phyloP scores from a whole-genome alignment of 148 eudicot species.

The Silene uniflora region DNA sequence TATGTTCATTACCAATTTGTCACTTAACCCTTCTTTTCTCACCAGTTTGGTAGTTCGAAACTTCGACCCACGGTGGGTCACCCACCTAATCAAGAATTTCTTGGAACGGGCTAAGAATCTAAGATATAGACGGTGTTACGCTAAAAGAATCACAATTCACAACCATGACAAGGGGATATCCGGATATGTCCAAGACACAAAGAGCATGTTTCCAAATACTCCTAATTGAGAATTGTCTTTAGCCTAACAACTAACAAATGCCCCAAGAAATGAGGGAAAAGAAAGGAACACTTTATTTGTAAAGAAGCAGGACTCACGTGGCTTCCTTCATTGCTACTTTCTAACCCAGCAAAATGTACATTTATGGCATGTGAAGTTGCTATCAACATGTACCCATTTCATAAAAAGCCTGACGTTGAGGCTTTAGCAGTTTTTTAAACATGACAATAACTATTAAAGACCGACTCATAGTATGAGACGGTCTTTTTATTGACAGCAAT shows the following conservation, averaged over 20 bases:
- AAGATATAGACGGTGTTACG: background rate
- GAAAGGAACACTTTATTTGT: background rate
- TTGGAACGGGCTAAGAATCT: background rate
- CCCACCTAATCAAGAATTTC: background rate
- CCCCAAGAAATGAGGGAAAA: slow-evolving; percentile 16
- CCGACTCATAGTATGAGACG: no score
- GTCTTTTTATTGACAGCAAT: no score
- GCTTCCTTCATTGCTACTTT: slow-evolving; percentile 16
- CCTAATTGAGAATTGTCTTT: background rate
- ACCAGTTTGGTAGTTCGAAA: background rate
- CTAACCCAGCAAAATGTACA: slow-evolving; percentile 20
- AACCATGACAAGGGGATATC: background rate
- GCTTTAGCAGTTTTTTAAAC: background rate
- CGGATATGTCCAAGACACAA: background rate
- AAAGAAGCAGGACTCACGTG: slow-evolving; percentile 22
- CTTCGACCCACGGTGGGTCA: no score
- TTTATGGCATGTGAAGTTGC: slow-evolving; percentile 10
- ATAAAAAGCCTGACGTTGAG: slow-evolving; percentile 1
- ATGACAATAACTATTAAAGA: background rate
- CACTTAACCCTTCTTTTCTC: background rate
- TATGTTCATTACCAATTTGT: background rate
- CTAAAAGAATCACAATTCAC: background rate
- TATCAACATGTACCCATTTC: slow-evolving; percentile 1
- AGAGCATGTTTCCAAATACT: background rate
- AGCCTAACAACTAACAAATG: background rate